Conservation (phyloP, 768 basidiomycete genomes). For the Pleurotus tuber-regium region DNA sequence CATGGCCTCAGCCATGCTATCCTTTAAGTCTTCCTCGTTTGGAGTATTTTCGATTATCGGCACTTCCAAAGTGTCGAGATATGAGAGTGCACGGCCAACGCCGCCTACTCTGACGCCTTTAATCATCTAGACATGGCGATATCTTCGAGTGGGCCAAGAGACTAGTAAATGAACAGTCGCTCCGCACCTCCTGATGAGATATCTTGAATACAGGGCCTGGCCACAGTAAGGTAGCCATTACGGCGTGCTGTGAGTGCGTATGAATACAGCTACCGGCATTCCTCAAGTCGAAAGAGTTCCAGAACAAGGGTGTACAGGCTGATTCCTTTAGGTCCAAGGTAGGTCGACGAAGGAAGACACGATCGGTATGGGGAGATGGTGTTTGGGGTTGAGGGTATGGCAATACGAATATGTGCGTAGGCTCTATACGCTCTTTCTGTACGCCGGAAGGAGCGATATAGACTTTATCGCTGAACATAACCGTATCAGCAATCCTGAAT, state of each 20-base stretch:
- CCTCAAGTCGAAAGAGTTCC: constrained; percentile 84
- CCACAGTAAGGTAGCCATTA: constrained; percentile 85
- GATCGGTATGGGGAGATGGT: constrained; percentile 60
- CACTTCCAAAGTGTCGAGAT: constrained; percentile 80
- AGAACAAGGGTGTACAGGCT: constrained; percentile 88
- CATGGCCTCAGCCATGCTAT: constrained; percentile 89
- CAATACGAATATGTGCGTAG: constrained; percentile 84
- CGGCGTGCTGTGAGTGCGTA: constrained; percentile 88
- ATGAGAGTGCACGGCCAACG: constrained; percentile 71
- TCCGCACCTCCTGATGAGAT: constrained; percentile 65
- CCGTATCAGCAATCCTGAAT: background rate
- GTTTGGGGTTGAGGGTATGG: constrained; percentile 64
- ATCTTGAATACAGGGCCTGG: constrained; percentile 69
- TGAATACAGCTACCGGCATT: constrained; percentile 86
- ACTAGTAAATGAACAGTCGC: background rate
- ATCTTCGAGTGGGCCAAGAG: background rate
- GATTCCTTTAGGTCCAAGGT: constrained; percentile 73
- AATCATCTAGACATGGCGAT: constrained; percentile 67
- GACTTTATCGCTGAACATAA: constrained; percentile 59
- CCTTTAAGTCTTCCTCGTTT: constrained; percentile 84
- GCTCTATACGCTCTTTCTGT: constrained; percentile 84
- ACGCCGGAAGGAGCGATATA: constrained; percentile 89
- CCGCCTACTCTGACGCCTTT: constrained; percentile 83
- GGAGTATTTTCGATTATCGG: constrained; percentile 94
- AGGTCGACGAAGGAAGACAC: constrained; percentile 78